Evolutionary conservation across 129 eudicot genomes (phyloP).

Genomic region (carrot (Daucus carota)): DNA sequence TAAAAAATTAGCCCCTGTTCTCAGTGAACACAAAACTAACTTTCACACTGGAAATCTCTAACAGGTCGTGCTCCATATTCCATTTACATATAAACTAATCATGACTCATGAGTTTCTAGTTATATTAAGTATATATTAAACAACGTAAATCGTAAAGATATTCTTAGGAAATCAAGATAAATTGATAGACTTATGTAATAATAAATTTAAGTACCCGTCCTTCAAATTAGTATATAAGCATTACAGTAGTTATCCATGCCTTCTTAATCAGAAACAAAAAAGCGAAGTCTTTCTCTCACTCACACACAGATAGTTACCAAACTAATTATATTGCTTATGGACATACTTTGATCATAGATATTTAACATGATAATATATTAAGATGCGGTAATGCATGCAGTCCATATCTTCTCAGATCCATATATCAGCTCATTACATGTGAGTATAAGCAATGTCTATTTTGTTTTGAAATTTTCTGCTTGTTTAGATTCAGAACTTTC

Average conservation of each 20-base stretch:
- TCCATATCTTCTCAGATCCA: neutral
- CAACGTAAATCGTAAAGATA: neutral
- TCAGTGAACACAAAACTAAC: neutral
- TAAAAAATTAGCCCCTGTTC: no score
- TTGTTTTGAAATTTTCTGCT: neutral
- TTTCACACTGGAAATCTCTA: neutral
- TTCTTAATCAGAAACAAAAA: neutral
- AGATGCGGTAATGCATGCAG: neutral
- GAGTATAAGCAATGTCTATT: neutral
- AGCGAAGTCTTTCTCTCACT: neutral
- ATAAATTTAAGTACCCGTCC: neutral
- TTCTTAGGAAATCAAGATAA: neutral
- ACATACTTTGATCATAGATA: neutral
- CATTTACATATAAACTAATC: neutral
- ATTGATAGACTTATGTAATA: neutral
- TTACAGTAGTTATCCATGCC: neutral
- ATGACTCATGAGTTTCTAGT: neutral
- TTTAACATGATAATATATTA: neutral
- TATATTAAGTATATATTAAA: neutral
- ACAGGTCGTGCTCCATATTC: neutral
- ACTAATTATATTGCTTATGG: no score
- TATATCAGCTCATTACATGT: neutral
- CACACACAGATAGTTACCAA: neutral
- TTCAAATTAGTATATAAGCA: neutral
- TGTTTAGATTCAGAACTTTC: neutral